A percentile compares a stretch with the other conserved stretches of the same genome.
phyloP scores from a whole-genome alignment of 805 yeast species.

The Nakazawaea wyomingensis region DNA sequence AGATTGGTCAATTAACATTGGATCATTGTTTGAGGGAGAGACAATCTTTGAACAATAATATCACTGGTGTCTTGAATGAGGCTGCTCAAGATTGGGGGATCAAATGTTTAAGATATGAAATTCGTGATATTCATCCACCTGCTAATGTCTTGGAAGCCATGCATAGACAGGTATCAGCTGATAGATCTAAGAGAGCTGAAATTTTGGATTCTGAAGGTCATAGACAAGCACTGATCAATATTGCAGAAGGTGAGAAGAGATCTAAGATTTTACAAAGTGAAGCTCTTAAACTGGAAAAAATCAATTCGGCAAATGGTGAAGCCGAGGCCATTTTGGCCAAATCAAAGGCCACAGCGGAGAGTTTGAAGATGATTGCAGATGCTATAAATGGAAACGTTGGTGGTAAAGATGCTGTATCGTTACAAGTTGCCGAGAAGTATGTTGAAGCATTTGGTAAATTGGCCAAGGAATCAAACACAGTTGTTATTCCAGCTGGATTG shows the following conservation, averaged over 20 bases:
- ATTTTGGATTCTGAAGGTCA: constrained; percentile 83
- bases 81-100: constrained; percentile 88
- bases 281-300: constrained; percentile 54
- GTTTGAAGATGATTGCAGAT: constrained; percentile 56
- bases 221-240: constrained; percentile 72
- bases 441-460: constrained; percentile 76
- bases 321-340: constrained; percentile 61
- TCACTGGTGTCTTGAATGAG: constrained; percentile 74
- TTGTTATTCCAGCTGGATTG: constrained; percentile 71
- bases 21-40: constrained; percentile 77
- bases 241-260: constrained; percentile 77
- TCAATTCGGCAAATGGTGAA: constrained; percentile 70
- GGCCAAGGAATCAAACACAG: constrained; percentile 77
- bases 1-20: constrained; percentile 76
- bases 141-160: constrained; percentile 79
- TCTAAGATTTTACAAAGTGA: constrained; percentile 72
- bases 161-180: constrained; percentile 89
- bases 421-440: constrained; percentile 80
- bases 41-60: constrained; percentile 64
- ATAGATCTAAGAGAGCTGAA: constrained; percentile 82
- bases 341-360: constrained; percentile 71
- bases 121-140: constrained; percentile 86
- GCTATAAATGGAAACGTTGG: constrained; percentile 67
- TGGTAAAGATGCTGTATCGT: constrained; percentile 66
- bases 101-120: constrained; percentile 76